Base-by-base conservation (phyloP, 2,329 filamentous ascomycete species). In the Fusarium verrucosum region DNA sequence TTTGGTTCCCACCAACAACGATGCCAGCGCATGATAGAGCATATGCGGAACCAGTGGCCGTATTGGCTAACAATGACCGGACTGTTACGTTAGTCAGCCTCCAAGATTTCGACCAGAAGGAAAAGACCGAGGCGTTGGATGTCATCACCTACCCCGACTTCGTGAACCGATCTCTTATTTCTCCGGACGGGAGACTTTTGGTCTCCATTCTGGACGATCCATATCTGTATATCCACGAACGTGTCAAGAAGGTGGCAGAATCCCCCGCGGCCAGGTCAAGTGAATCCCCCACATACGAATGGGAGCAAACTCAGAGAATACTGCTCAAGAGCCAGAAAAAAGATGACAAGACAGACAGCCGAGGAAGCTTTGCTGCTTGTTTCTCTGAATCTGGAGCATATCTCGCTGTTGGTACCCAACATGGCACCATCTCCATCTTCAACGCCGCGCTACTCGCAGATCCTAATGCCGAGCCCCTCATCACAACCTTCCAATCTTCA, bases 161-260 rank as follows among this genome's bases (percentile, higher is more conserved):
- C 65, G 94, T 98, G 80, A 99, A 99, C 72, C 92, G 96, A 72
- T 92, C 94, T 30, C 87, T 94, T n/a, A 89, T 99, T 49, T 97
- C 94, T 8, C 95, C 94, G 0, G 91, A 97, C 74, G 94, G 94
- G 1, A 85, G 84, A 19, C 79, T 94, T 11, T 82, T 98, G 19
- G 85, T 94, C 7, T 92, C 93, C 3, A 91, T 98, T 38, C 91
- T 94, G 36, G 95, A 99, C 73, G 90, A 94, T 70, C 90, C 92
- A 1, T 91, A 88, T 65, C 87, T 94, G 19, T 97, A 95, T 76
- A 88, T 98, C 65, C 95, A 96, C 75, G 81, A 86, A 65, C 82
- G 89, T 42, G 74, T 75, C 4, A 74, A 73, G 36, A 76, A 80
- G 67, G 69, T 78, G 37, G 65, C 75, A 42, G 68, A 72, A 45